These are phyloP conservation scores for Zychaea mexicana DNA, from an alignment of 371 early-diverging fungal species.

Conservation along the genomic window DNA sequence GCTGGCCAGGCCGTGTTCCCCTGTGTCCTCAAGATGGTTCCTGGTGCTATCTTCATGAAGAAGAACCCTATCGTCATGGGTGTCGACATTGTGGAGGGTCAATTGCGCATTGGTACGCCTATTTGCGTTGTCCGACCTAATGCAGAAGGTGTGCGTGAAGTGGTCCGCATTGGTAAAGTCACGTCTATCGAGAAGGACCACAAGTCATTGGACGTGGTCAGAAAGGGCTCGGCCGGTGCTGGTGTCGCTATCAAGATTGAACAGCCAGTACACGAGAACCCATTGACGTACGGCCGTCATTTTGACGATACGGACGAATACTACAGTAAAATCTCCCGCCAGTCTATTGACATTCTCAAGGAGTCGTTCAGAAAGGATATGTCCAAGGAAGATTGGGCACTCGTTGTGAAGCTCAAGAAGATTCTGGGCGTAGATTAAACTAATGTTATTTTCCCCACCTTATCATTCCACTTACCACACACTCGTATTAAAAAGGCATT, in stretches of 20 bases:
- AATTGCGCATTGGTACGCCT: slow-evolving; percentile 93
- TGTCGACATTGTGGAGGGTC: slow-evolving; percentile 96
- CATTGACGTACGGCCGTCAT: slow-evolving; percentile 96
- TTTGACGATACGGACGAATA: slow-evolving; percentile 90
- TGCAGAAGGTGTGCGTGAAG: slow-evolving; percentile 70
- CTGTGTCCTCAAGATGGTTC: slow-evolving; percentile 92
- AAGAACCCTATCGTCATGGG: slow-evolving; percentile 98
- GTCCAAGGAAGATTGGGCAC: slow-evolving; percentile 91
- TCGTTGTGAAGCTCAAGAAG: slow-evolving; percentile 85
- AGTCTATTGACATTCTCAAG: slow-evolving; percentile 97
- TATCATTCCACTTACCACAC: no score
- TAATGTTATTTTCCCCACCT: background rate
- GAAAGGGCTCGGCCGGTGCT: slow-evolving; percentile 83
- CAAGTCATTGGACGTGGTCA: slow-evolving; percentile 83
- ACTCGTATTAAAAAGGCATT: no score
- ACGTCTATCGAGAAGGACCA: slow-evolving; percentile 97
- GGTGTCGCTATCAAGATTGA: slow-evolving; percentile 99
- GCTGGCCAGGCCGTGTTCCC: slow-evolving; percentile 97
- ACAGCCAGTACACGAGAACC: slow-evolving; percentile 79
- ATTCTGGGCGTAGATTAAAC: slow-evolving; percentile 52
- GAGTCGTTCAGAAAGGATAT: slow-evolving; percentile 95
- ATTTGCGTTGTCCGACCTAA: slow-evolving; percentile 91
- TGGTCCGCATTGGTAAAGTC: slow-evolving; percentile 89
- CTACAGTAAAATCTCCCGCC: slow-evolving; percentile 84
- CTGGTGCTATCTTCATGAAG: slow-evolving; percentile 96